phyloP scores from a whole-genome alignment of 176 grass and related monocot species.

The Avena insularis region DNA sequence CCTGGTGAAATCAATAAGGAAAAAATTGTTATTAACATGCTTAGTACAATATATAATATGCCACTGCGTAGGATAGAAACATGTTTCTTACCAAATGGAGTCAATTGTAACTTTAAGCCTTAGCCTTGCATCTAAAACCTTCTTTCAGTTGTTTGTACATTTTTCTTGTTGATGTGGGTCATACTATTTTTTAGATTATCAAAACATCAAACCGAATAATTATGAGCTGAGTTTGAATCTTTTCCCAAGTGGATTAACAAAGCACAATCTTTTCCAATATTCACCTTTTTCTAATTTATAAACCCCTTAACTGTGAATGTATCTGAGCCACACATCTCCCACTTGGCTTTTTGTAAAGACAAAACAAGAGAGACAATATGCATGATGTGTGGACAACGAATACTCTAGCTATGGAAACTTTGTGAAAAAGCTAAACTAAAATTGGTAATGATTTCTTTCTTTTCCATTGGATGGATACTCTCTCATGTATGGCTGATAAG shows the following conservation, averaged over 20 bases:
- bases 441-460: neutral
- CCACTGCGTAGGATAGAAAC: neutral
- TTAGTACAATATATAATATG: too few relatives aligned
- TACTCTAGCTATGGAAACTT: neutral
- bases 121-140: neutral
- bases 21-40: neutral
- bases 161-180: neutral
- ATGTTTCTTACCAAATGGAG: neutral
- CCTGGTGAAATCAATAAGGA: neutral
- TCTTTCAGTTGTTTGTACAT: neutral
- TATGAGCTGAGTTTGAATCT: neutral
- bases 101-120: neutral
- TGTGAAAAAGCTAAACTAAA: neutral
- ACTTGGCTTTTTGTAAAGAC: too few relatives aligned
- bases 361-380: too few relatives aligned
- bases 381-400: too few relatives aligned
- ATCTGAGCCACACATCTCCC: too few relatives aligned
- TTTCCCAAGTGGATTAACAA: neutral
- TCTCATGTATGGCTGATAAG: neutral
- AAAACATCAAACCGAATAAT: neutral
- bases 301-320: neutral
- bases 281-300: neutral
- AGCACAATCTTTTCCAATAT: neutral
- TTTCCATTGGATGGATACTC: neutral
- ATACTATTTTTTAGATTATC: neutral